Evolutionary conservation across 805 yeast species (phyloP).

Genomic region (Phaffomyces thermotolerans): DNA sequence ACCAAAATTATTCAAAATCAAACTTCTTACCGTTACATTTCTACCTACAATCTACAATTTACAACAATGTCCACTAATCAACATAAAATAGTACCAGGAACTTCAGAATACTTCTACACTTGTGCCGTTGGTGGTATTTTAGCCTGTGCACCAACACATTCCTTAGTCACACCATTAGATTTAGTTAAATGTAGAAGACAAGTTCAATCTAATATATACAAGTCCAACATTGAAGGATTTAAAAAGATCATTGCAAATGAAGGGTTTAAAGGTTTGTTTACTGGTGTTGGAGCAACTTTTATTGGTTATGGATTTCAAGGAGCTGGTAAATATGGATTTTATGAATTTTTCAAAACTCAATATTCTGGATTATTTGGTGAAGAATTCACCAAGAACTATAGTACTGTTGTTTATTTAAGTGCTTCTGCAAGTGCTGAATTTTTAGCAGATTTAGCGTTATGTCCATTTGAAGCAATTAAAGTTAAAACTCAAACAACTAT

Average conservation of each 20-base stretch:
- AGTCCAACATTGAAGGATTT: constrained; percentile 79
- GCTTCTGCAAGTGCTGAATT: constrained; percentile 95
- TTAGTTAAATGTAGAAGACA: constrained; percentile 91
- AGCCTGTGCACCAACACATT: constrained; percentile 97
- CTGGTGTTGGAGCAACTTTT: constrained; percentile 89
- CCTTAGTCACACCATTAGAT: constrained; percentile 89
- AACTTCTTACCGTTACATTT: too few species aligned
- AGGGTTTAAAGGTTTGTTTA: constrained; percentile 70
- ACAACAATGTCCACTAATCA: background rate
- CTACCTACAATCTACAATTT: too few species aligned
- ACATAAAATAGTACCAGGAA: constrained; percentile 16
- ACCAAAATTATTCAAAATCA: too few species aligned
- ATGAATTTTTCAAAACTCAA: constrained; percentile 81
- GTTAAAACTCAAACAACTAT: constrained; percentile 90
- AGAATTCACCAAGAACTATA: constrained; percentile 51
- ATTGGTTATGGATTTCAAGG: constrained; percentile 95
- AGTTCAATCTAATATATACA: constrained; percentile 68
- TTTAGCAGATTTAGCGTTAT: constrained; percentile 79
- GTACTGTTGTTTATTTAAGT: constrained; percentile 66
- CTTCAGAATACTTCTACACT: constrained; percentile 43
- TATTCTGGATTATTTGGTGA: constrained; percentile 65
- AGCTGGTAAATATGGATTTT: constrained; percentile 94
- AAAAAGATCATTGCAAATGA: constrained; percentile 60
- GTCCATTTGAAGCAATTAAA: constrained; percentile 94
- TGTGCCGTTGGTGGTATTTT: constrained; percentile 56